phyloP scores from a whole-genome alignment of 106 monocot species.

The Cymbidium sinense region DNA sequence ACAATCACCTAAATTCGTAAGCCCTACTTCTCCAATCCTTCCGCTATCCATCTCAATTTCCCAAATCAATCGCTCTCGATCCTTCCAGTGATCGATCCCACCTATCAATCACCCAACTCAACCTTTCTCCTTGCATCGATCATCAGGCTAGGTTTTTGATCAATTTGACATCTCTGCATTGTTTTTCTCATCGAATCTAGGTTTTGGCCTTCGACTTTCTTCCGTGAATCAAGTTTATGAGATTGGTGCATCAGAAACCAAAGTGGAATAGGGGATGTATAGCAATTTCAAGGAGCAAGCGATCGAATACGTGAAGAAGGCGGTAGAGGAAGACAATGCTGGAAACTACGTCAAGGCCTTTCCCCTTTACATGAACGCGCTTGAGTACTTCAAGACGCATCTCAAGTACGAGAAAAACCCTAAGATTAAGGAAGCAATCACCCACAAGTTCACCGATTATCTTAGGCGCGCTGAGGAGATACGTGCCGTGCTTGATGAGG shows the following conservation, averaged over 20 bases:
- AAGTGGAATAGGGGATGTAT: conserved; percentile 17
- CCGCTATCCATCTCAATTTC: too few species aligned
- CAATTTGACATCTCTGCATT: background rate
- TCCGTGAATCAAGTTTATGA: background rate
- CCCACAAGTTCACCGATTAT: conserved; percentile 90
- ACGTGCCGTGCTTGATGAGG: conserved; percentile 73
- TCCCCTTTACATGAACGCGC: conserved; percentile 89
- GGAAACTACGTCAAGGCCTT: conserved; percentile 91
- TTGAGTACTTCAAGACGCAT: conserved; percentile 86
- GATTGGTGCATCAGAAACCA: background rate
- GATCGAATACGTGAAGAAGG: conserved; percentile 91
- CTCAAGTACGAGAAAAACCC: conserved; percentile 78
- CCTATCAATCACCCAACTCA: too few species aligned
- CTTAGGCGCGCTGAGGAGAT: conserved; percentile 94
- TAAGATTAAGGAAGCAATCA: conserved; percentile 88
- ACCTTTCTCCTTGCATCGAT: too few species aligned
- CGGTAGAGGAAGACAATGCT: conserved; percentile 86
- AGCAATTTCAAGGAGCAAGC: too few species aligned
- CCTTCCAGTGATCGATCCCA: too few species aligned
- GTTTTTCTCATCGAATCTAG: background rate
- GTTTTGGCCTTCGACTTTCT: background rate
- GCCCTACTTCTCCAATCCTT: too few species aligned
- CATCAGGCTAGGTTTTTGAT: background rate
- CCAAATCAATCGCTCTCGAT: too few species aligned
- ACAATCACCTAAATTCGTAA: too few species aligned